Percentiles rank a stretch among this genome's conserved stretches.
These are phyloP conservation scores for Verticillium tricorpus DNA, from an alignment of 2,329 filamentous ascomycete genomes.

Conservation along the genomic window DNA sequence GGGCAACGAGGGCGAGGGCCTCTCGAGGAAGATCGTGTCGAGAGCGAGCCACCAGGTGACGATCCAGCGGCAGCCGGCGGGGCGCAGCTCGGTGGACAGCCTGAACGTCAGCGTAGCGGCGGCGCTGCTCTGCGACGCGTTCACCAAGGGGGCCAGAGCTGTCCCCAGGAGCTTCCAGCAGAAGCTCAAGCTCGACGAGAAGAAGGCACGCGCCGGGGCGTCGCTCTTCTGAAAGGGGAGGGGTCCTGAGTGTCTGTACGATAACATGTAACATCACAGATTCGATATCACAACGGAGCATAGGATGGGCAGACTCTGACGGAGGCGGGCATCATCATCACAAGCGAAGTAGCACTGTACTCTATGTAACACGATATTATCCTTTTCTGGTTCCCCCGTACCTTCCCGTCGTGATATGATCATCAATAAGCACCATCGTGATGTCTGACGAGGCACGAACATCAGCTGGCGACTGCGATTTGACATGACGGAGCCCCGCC, in stretches of 20 bases:
- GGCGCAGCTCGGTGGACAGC: constrained; percentile 67
- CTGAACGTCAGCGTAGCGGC: constrained; percentile 91
- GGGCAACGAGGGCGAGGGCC: constrained; percentile 74
- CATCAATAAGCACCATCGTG: not conserved
- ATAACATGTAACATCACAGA: not conserved
- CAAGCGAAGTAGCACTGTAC: not conserved
- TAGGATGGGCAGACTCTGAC: not conserved
- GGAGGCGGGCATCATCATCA: not conserved
- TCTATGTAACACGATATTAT: not conserved
- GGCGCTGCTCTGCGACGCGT: constrained; percentile 68
- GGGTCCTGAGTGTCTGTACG: not conserved
- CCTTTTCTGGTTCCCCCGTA: not conserved
- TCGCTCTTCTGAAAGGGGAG: constrained; percentile 5
- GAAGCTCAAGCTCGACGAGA: constrained; percentile 28
- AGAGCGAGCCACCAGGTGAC: constrained; percentile 62
- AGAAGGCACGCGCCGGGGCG: constrained; percentile 16
- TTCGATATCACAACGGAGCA: not conserved
- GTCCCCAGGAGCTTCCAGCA: constrained; percentile 22
- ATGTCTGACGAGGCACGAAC: not conserved
- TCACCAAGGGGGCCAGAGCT: constrained; percentile 42
- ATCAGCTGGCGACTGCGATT: no score
- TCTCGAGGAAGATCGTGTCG: constrained; percentile 59
- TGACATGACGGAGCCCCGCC: not conserved
- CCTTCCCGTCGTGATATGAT: not conserved
- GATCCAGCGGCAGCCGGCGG: constrained; percentile 49